Base-by-base conservation (phyloP, 208 protist species). In the Porcisia hertigi region DNA sequence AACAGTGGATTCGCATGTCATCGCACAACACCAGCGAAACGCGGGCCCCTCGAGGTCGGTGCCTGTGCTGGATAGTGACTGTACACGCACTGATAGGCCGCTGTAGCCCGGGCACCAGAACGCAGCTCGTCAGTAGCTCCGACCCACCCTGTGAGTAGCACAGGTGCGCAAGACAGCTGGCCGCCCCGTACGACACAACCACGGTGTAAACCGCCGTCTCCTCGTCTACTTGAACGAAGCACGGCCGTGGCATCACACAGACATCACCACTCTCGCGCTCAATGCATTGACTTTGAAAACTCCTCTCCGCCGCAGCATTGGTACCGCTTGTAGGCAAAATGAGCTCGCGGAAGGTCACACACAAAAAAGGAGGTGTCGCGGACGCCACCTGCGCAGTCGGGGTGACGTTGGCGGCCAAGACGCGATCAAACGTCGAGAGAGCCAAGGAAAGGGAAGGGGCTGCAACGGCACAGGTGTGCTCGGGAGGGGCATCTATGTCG, bases 391-490 rank as follows among this genome's bases (percentile, higher is more conserved):
- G 8, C 63, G 25, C 45, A 45, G 47, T 49, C 34, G 11, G 8
- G 52, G 84, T 75, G 30, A 64, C 59, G 7, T 64, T 67, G 53
- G 30, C 41, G 6, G 70, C 20, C 1, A 71, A 73, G 9, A 89
- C 67, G 66, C 79, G 81, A 34, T 90, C 85, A 67, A 94, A 90
- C n/a, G 85, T 75, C 11, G 80, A 87, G n/a, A 94, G 77, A 25
- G 86, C 86, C 74, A 91, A 72, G 16, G 86, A 66, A 14, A 84
- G 20, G 39, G 83, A 82, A n/a, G 88, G 86, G 8, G 88, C 80
- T 3, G 59, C 36, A 34, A 76, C 57, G 30, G 80, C 75, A 12
- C 79, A 76, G 18, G 69, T 45, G 6, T 71, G 66, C 43, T 88
- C 83, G 0, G 80, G 45, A 11, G 87, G 90, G 0, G 73, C 23